phyloP scores from a whole-genome alignment of 257 asterid genomes.

The Handroanthus guayacan region DNA sequence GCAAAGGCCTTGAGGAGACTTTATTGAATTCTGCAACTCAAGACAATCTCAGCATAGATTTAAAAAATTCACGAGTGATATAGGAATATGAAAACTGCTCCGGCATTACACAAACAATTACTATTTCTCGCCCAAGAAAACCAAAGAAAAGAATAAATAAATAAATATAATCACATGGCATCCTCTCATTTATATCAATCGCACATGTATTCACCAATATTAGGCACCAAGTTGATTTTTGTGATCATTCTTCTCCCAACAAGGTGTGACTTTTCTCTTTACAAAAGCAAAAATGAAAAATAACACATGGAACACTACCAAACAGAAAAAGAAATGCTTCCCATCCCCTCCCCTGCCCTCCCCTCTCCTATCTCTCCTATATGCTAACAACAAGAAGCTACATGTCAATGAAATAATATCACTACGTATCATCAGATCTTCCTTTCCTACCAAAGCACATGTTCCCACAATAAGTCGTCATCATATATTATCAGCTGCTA shows the following conservation, averaged over 20 bases:
- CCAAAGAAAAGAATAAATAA: not conserved
- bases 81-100: not conserved
- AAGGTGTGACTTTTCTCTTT: slow-evolving; percentile 29
- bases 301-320: slow-evolving; percentile 15
- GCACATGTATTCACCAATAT: slow-evolving; percentile 24
- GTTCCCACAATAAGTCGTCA: slow-evolving; percentile 23
- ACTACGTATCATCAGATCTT: slow-evolving; percentile 27
- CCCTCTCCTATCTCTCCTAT: slow-evolving; percentile 20
- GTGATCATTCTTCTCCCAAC: slow-evolving; percentile 31
- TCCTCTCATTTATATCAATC: slow-evolving; percentile 13
- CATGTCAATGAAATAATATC: slow-evolving; percentile 36
- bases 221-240: slow-evolving; percentile 25
- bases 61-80: not conserved
- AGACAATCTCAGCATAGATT: no score
- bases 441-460: slow-evolving; percentile 10
- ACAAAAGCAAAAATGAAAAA: slow-evolving; percentile 6
- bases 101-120: not conserved
- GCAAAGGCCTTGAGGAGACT: no score
- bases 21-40: not conserved
- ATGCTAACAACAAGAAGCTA: slow-evolving; percentile 26
- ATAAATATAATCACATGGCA: not conserved
- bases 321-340: slow-evolving; percentile 28
- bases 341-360: slow-evolving; percentile 26
- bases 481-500: slow-evolving; percentile 52
- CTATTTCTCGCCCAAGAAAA: no score